Evolutionary conservation across 495 filamentous ascomycete genomes (phyloP).

Genomic region (Friedmanniomyces simplex): DNA sequence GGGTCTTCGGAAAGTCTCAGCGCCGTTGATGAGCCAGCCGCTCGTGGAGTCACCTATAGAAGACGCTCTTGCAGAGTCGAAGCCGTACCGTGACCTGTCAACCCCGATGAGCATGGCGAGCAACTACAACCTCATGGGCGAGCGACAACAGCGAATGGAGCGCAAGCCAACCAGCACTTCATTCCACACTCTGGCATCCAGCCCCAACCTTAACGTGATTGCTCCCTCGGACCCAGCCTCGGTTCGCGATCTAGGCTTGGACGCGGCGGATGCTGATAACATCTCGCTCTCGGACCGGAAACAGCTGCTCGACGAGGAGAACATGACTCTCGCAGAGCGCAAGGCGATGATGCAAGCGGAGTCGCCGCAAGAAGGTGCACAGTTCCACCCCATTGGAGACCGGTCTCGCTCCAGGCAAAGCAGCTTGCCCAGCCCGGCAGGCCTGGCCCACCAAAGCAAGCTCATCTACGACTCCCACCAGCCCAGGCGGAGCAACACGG

Average conservation of each 20-base stretch:
- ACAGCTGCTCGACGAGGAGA: conserved; percentile 43
- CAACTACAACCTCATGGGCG: conserved; percentile 47
- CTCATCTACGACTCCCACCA: conserved; percentile 47
- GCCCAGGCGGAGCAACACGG: conserved; percentile 36
- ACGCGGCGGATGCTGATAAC: conserved; percentile 1
- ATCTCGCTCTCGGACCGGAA: conserved; percentile 11
- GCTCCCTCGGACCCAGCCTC: conserved; percentile 6
- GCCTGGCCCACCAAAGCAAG: conserved; percentile 15
- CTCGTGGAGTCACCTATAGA: conserved; percentile 36
- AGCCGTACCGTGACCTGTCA: conserved; percentile 31
- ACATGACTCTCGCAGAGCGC: conserved; percentile 66
- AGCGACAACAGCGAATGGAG: conserved; percentile 50
- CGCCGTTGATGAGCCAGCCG: conserved; percentile 34
- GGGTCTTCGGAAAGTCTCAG: conserved; percentile 34
- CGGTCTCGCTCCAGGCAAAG: conserved; percentile 11
- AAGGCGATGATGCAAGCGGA: conserved; percentile 39
- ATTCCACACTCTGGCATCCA: conserved; percentile 24
- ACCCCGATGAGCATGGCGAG: conserved; percentile 5
- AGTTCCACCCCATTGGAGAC: not conserved
- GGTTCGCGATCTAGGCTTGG: not conserved
- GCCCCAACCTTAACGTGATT: conserved; percentile 24
- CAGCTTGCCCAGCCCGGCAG: conserved; percentile 2
- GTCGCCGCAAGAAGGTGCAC: conserved; percentile 8
- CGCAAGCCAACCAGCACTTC: conserved; percentile 36
- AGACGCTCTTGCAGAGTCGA: conserved; percentile 30